Percentiles rank a stretch among this genome's conserved stretches.
Evolutionary conservation across 192 early-diverging fungal species (phyloP).

Genomic region (Oehlia diaphana): DNA sequence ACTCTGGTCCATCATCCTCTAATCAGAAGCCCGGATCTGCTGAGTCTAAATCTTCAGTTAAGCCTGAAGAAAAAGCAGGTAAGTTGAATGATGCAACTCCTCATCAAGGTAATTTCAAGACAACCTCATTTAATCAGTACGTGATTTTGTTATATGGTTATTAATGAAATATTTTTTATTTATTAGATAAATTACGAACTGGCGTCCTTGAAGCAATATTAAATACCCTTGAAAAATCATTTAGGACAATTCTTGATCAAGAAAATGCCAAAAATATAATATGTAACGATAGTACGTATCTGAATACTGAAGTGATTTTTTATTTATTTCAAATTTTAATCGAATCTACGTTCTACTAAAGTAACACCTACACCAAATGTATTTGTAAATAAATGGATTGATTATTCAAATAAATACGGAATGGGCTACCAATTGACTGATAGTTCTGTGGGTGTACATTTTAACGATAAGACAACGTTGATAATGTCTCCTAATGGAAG

Average conservation of each 20-base stretch:
- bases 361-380: conserved; percentile 38
- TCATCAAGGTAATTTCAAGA: too few relatives aligned
- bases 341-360: background rate
- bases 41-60: background rate
- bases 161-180: background rate
- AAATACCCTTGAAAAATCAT: background rate
- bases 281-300: background rate
- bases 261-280: background rate
- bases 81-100: too few relatives aligned
- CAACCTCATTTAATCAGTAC: too few relatives aligned
- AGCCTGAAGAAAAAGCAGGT: too few relatives aligned
- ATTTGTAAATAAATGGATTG: conserved; percentile 89
- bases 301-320: background rate
- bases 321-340: background rate
- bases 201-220: background rate
- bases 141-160: too few relatives aligned
- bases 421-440: conserved; percentile 87
- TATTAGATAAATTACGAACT: background rate
- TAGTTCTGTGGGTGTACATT: conserved; percentile 79
- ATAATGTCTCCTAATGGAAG: conserved; percentile 56
- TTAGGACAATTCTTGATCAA: background rate
- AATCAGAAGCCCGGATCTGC: background rate
- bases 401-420: conserved; percentile 83
- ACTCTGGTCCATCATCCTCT: background rate
- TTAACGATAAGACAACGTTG: conserved; percentile 86